Conservation (phyloP, 202 grass and related monocot genomes). For the Setaria italica region DNA sequence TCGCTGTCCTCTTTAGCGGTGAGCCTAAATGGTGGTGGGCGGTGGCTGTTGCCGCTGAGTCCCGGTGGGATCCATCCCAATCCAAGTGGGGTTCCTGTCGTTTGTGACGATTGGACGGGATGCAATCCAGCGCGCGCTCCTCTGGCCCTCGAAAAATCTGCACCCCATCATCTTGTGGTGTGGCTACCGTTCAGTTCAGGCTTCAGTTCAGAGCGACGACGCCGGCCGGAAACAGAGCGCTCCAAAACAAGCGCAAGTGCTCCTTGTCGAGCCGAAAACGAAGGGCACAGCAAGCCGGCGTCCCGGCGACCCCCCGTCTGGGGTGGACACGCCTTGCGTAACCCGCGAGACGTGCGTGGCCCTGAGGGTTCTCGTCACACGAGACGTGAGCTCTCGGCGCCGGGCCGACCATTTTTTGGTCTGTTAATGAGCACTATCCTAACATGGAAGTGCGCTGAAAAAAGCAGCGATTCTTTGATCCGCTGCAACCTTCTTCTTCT, state of each 20-base stretch:
- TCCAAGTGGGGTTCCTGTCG: constrained; percentile 30
- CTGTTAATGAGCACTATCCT: neutral
- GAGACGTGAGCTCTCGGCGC: neutral
- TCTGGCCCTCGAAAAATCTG: constrained; percentile 38
- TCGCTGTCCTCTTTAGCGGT: neutral
- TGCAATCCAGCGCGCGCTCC: neutral
- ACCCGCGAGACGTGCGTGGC: neutral
- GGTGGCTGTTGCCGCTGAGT: neutral
- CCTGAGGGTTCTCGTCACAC: neutral
- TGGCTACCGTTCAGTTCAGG: constrained; percentile 4
- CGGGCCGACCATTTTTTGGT: neutral
- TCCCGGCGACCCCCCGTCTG: neutral
- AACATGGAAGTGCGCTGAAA: neutral
- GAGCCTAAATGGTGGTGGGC: neutral
- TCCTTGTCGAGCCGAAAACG: neutral
- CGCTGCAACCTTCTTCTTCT: no score
- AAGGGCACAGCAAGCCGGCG: neutral
- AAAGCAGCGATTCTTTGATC: neutral
- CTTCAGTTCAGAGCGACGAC: neutral
- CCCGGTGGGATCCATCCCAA: constrained; percentile 26
- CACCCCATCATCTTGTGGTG: constrained; percentile 15
- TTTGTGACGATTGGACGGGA: neutral
- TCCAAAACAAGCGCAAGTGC: neutral
- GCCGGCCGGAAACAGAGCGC: neutral
- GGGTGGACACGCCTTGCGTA: neutral